Base-by-base conservation (phyloP, 2,329 filamentous ascomycete species). In the Calonectria pseudoreteaudii region DNA sequence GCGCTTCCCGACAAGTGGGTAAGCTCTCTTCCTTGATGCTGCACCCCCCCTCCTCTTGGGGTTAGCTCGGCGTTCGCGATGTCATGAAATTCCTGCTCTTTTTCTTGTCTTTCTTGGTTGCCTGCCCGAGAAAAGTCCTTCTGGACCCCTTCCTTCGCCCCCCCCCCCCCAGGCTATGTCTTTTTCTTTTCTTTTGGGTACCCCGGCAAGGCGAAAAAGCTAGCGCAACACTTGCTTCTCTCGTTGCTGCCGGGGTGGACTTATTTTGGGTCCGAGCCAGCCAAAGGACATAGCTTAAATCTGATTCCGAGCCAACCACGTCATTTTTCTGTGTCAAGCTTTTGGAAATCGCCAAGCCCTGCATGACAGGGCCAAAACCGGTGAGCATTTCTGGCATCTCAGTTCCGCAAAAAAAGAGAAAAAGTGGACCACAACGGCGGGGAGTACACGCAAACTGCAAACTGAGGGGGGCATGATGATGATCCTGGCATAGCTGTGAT, bases 281-380 rank as follows among this genome's bases (percentile, higher is more conserved):
- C n/a, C n/a, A 53, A 18, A n/a, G n/a, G n/a, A n/a, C n/a, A 36
- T 62, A 62, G 56, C 23, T 62, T 62, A 62, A 62, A 41, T 62
- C 56, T 23, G 36, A 23, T 2, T 18, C 11, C 14, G 34, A 30
- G 56, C 56, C 56, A 62, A 62, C 56, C 56, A 62, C 56, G 34
- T 36, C 56, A 28, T 62, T 62, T 62, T 62, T 62, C 56, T 62
- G 34, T 62, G 56, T 62, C 56, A 62, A 62, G 56, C 56, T 62
- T 41, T 62, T 38, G n/a, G 34, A n/a, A 60, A 38, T 36, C 56
- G 56, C 6, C 31, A 60, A 36, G 34, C 36, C 36, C 26, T 62
- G 34, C 56, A 62, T 62, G n/a, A 20, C n/a, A 28, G 13, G 56
- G n/a, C 34, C 28, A 56, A 31, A 56, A 56, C 28, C 52, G 52